These are phyloP conservation scores for Termitomyces sp. DNA, from an alignment of 768 basidiomycete genomes.

Conservation along the genomic window DNA sequence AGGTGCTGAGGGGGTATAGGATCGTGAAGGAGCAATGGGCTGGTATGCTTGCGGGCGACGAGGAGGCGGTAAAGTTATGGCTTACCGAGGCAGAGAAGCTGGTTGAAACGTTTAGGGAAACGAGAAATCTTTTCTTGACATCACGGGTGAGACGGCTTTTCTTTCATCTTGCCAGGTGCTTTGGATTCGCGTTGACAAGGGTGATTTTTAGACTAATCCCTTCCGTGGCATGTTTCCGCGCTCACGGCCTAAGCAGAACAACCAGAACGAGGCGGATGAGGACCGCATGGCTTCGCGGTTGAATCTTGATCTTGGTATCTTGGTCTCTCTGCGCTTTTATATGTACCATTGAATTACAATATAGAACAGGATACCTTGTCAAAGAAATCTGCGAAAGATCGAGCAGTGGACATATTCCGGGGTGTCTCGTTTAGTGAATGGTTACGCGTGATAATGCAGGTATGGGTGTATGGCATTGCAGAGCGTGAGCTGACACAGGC, in stretches of 20 bases:
- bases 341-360: not conserved
- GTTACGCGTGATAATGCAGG: slow-evolving; percentile 83
- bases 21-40: slow-evolving; percentile 62
- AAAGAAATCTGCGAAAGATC: slow-evolving; percentile 40
- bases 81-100: slow-evolving; percentile 80
- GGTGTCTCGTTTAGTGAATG: slow-evolving; percentile 82
- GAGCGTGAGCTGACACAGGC: not conserved
- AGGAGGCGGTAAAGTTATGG: slow-evolving; percentile 66
- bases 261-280: slow-evolving; percentile 52
- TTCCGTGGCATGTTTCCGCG: slow-evolving; percentile 71
- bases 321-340: not conserved
- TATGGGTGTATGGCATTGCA: slow-evolving; percentile 23
- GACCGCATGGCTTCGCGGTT: slow-evolving; percentile 73
- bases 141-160: slow-evolving; percentile 49
- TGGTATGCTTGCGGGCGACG: slow-evolving; percentile 37
- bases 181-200: not conserved
- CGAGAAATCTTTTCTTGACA: slow-evolving; percentile 75
- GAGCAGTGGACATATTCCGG: slow-evolving; percentile 66
- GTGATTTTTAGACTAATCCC: slow-evolving; percentile 35
- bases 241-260: slow-evolving; percentile 29
- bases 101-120: slow-evolving; percentile 86
- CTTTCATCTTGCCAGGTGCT: not conserved
- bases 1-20: slow-evolving; percentile 53
- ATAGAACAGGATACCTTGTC: slow-evolving; percentile 18
- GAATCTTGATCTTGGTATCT: slow-evolving; percentile 66